Percentiles rank a stretch among this genome's conserved stretches.
Evolutionary conservation across 305 asterid species (phyloP).

Genomic region (Fraxinus dipetala): DNA sequence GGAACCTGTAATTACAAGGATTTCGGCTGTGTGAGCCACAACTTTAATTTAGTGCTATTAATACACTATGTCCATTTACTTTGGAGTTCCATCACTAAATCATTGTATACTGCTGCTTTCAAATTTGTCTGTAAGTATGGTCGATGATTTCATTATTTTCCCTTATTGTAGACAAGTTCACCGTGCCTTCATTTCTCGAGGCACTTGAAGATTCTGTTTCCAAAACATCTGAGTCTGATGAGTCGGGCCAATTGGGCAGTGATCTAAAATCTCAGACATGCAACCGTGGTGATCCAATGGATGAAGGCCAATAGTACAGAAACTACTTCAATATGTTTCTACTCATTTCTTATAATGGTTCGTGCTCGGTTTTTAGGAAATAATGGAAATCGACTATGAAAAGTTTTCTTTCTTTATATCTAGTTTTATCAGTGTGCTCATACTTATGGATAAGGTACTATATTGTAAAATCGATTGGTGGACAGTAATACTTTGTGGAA

Average conservation of each 20-base stretch:
- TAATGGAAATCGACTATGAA: background rate
- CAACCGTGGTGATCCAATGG: conserved; percentile 60
- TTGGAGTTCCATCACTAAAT: background rate
- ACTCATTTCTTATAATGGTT: background rate
- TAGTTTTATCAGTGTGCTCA: background rate
- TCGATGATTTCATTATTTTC: conserved; percentile 10
- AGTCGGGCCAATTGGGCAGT: conserved; percentile 38
- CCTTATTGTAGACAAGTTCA: conserved; percentile 60
- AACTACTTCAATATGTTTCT: background rate
- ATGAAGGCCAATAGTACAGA: conserved; percentile 60
- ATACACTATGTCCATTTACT: background rate
- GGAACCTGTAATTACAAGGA: background rate
- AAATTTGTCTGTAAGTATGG: background rate
- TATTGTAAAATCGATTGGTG: background rate
- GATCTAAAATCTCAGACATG: conserved; percentile 51
- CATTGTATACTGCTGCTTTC: background rate
- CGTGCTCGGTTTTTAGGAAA: background rate
- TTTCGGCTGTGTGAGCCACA: background rate
- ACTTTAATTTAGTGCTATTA: background rate
- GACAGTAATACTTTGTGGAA: background rate
- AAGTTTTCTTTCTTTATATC: background rate
- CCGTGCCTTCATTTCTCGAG: conserved; percentile 91
- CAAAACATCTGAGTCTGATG: conserved; percentile 22
- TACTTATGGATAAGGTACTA: background rate
- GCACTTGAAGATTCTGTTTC: conserved; percentile 92